A percentile compares a stretch with the other conserved stretches of the same genome.
Evolutionary conservation across 768 basidiomycete species (phyloP).

Genomic region (Epithele typhae): DNA sequence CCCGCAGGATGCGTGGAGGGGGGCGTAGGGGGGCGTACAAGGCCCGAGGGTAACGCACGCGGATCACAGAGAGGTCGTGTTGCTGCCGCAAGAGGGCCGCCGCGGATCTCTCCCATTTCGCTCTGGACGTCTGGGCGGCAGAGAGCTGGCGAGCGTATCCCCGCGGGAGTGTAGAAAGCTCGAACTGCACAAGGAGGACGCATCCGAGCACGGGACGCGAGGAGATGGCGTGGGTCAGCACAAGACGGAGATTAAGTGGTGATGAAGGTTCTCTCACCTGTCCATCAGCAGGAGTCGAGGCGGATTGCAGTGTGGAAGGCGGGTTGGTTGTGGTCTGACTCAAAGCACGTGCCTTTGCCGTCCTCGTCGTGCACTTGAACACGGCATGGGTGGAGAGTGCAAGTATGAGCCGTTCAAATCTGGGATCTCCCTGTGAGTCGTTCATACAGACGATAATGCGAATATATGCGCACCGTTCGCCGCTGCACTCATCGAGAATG

Average conservation of each 20-base stretch:
- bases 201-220: no score
- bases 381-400: constrained; percentile 50
- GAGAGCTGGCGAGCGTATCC: constrained; percentile 32
- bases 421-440: no score
- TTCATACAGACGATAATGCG: no score
- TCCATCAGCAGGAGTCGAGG: no score
- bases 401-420: constrained; percentile 48
- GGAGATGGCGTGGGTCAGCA: no score
- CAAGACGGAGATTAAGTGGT: no score
- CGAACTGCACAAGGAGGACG: constrained; percentile 6
- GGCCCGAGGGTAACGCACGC: constrained; percentile 17
- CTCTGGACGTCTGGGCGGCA: constrained; percentile 27
- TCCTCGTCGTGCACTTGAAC: constrained; percentile 27
- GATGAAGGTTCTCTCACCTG: no score
- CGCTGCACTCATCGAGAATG: constrained; percentile 49
- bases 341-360: no score
- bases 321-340: no score
- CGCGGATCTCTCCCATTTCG: constrained; percentile 36
- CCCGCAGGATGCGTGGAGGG: no score
- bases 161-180: constrained; percentile 30
- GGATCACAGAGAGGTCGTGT: constrained; percentile 25
- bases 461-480: constrained; percentile 18
- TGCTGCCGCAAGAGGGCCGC: constrained; percentile 30
- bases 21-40: no score
- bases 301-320: no score